These are phyloP conservation scores for Cutaneotrichosporon sp. DNA, from an alignment of 1,284 basidiomycete genomes.

Conservation along the genomic window DNA sequence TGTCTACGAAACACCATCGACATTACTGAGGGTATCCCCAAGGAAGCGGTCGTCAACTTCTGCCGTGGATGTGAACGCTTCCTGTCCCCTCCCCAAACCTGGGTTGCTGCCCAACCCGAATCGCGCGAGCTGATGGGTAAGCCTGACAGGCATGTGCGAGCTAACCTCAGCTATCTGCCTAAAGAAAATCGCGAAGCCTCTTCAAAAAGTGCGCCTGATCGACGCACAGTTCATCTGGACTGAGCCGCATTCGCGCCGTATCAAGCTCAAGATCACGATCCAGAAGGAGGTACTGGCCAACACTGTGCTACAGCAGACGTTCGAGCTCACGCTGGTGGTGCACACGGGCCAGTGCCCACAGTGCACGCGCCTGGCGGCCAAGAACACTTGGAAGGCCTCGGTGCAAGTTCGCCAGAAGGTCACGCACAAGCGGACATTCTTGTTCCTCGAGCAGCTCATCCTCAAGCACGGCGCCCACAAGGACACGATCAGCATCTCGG, in stretches of 20 bases:
- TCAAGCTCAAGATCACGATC: constrained; percentile 90
- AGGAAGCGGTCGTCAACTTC: constrained; percentile 90
- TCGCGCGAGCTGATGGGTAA: constrained; percentile 78
- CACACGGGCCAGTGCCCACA: constrained; percentile 94
- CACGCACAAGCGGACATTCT: constrained; percentile 93
- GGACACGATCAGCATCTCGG: constrained; percentile 88
- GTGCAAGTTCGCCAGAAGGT: constrained; percentile 98
- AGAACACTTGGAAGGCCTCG: constrained; percentile 97
- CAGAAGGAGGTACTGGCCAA: constrained; percentile 97
- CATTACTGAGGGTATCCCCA: constrained; percentile 97
- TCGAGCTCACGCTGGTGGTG: constrained; percentile 93
- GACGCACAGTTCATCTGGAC: constrained; percentile 99
- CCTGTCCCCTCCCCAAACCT: constrained; percentile 81
- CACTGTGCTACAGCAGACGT: constrained; percentile 94
- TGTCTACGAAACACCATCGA: constrained; percentile 63
- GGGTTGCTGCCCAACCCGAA: constrained; percentile 83
- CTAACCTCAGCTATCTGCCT: constrained; percentile 63
- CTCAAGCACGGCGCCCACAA: constrained; percentile 95
- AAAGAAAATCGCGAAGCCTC: constrained; percentile 82
- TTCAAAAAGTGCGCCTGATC: constrained; percentile 89
- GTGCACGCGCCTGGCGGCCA: constrained; percentile 88
- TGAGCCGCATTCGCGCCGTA: constrained; percentile 90
- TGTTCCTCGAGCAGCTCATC: constrained; percentile 96
- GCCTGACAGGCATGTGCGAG: constrained; percentile 5
- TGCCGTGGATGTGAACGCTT: constrained; percentile 97